Percentiles rank a stretch among this genome's conserved stretches.
Conservation (phyloP, 1,284 basidiomycete species). For the Cystobasidium slooffiae region DNA sequence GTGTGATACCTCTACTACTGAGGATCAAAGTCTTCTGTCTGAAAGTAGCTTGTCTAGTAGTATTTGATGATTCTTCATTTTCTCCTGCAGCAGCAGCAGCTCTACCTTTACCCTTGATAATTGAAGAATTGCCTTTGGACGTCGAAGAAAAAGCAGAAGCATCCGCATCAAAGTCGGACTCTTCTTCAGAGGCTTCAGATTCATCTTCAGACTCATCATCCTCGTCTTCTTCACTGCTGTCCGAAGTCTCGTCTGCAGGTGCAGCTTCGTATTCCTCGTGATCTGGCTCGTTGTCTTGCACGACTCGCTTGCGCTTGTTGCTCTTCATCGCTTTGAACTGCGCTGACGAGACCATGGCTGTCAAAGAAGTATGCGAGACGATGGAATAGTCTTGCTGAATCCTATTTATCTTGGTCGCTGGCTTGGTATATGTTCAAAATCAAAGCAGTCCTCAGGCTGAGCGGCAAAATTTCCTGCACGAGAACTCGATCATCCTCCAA, state of each 20-base stretch:
- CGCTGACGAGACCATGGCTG: conserved; percentile 36
- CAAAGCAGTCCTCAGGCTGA: neutral
- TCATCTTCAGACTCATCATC: conserved; percentile 27
- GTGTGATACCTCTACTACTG: conserved; percentile 91
- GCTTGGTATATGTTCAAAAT: neutral
- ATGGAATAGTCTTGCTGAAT: neutral
- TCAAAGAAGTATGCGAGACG: neutral
- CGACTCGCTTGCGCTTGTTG: conserved; percentile 37
- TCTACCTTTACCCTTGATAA: conserved; percentile 30
- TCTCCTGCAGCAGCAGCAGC: conserved; percentile 4
- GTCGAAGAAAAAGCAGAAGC: conserved; percentile 9
- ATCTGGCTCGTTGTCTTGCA: conserved; percentile 25
- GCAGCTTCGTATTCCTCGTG: conserved; percentile 18
- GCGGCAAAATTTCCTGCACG: conserved; percentile 22
- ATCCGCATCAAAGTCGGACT: neutral
- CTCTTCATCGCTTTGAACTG: conserved; percentile 28
- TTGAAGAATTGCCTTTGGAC: neutral
- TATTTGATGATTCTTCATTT: conserved; percentile 22
- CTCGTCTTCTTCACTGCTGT: conserved; percentile 18
- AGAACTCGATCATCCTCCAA: neutral
- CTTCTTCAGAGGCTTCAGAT: neutral
- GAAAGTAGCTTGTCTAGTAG: conserved; percentile 45
- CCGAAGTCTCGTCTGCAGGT: conserved; percentile 9
- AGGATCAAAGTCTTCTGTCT: conserved; percentile 79
- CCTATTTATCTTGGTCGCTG: neutral